phyloP scores from a whole-genome alignment of 1,284 basidiomycete species.

The Somion occarium region DNA sequence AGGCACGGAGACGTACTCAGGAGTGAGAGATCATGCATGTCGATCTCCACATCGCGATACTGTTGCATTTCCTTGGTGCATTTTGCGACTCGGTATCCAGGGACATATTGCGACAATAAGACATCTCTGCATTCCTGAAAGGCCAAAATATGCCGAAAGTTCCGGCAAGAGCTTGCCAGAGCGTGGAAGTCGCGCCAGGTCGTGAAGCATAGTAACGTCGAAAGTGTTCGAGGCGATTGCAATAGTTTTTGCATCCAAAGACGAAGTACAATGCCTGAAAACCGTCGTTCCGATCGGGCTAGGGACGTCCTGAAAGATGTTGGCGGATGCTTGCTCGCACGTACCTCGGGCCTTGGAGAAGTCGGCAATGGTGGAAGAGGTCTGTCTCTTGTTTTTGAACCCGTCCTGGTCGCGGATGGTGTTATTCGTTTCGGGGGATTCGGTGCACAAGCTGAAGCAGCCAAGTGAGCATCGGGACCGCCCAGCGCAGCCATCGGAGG shows the following conservation, averaged over 20 bases:
- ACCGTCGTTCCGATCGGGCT: not conserved
- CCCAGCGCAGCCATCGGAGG: not conserved
- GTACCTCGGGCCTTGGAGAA: not conserved
- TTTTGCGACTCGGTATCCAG: slow-evolving; percentile 46
- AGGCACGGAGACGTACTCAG: slow-evolving; percentile 38
- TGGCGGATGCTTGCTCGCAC: not conserved
- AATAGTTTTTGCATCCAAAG: slow-evolving; percentile 14
- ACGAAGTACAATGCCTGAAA: slow-evolving; percentile 1
- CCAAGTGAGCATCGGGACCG: too few relatives aligned
- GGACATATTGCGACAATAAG: slow-evolving; percentile 55
- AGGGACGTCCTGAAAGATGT: too few relatives aligned
- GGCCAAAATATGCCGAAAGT: slow-evolving; percentile 41
- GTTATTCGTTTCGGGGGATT: too few relatives aligned
- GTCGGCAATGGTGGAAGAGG: not conserved
- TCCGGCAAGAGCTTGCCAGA: slow-evolving; percentile 45
- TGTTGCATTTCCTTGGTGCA: slow-evolving; percentile 34
- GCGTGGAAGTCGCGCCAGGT: slow-evolving; percentile 52
- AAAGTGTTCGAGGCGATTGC: slow-evolving; percentile 38
- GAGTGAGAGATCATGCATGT: slow-evolving; percentile 53
- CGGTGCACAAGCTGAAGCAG: not conserved
- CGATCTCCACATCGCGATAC: slow-evolving; percentile 44
- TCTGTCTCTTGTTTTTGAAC: not conserved
- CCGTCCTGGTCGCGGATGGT: not conserved
- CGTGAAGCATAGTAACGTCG: slow-evolving; percentile 36
- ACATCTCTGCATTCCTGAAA: slow-evolving; percentile 39